These are phyloP conservation scores for Wickerhamomyces sp. DNA, from an alignment of 1,139 yeast genomes.

Conservation along the genomic window DNA sequence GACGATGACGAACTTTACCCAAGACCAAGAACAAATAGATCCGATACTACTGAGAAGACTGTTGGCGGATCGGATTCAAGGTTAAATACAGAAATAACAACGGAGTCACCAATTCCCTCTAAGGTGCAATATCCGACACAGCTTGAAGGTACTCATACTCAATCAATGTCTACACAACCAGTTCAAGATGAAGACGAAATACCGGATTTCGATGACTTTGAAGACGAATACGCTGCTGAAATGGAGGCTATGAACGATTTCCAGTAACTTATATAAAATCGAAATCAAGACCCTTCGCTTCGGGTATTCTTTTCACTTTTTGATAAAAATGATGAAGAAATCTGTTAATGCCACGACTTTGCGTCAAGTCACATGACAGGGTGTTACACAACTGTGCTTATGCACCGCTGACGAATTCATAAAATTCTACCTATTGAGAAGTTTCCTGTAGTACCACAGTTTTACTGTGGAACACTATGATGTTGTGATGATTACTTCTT, in stretches of 20 bases:
- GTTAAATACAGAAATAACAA: neutral
- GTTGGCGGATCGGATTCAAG: conserved; percentile 1
- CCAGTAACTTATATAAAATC: too few species aligned
- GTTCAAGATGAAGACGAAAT: conserved; percentile 10
- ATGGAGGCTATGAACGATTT: conserved; percentile 19
- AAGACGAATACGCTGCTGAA: conserved; percentile 18
- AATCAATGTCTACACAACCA: too few species aligned
- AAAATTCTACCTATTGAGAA: neutral
- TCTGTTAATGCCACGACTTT: neutral
- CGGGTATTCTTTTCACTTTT: too few species aligned
- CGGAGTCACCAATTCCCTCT: neutral
- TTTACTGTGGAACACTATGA: too few species aligned
- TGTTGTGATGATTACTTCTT: neutral
- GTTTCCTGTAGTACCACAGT: too few species aligned
- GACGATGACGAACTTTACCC: conserved; percentile 4
- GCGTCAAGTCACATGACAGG: neutral
- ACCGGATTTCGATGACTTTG: conserved; percentile 2
- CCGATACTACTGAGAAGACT: neutral
- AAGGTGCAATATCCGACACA: neutral
- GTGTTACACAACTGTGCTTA: neutral
- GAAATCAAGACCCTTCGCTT: too few species aligned
- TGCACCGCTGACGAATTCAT: neutral
- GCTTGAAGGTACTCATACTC: too few species aligned
- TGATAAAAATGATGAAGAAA: neutral
- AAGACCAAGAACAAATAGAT: neutral